Percentiles rank a stretch among this genome's conserved stretches.
These are phyloP conservation scores for Boletellus ananiceps DNA, from an alignment of 768 basidiomycete genomes.

Conservation along the genomic window DNA sequence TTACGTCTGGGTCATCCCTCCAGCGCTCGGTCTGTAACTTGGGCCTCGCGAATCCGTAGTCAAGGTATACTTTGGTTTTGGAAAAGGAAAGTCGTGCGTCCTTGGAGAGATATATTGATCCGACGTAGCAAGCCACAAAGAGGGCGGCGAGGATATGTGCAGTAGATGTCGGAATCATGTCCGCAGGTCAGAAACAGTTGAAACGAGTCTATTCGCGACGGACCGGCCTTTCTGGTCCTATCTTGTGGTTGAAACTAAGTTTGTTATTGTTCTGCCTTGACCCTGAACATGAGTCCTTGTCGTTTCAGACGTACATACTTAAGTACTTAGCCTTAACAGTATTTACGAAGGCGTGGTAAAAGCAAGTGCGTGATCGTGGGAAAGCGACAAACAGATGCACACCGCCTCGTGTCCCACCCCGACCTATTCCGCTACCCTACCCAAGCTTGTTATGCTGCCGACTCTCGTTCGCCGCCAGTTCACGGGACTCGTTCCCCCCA, in stretches of 20 bases:
- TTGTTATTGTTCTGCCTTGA: slow-evolving; percentile 13
- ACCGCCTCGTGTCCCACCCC: slow-evolving; percentile 11
- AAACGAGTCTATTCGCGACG: slow-evolving; percentile 4
- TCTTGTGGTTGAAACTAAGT: slow-evolving; percentile 6
- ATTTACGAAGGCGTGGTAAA: too few species aligned
- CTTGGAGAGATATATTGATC: slow-evolving; percentile 74
- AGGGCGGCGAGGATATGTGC: slow-evolving; percentile 55
- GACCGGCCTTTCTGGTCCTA: slow-evolving; percentile 9
- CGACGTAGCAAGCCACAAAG: slow-evolving; percentile 71
- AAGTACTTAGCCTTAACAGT: too few species aligned
- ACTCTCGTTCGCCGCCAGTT: slow-evolving; percentile 83
- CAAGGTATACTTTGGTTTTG: slow-evolving; percentile 23
- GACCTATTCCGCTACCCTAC: slow-evolving; percentile 18
- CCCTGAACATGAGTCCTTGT: background rate
- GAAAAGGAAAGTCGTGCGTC: slow-evolving; percentile 54
- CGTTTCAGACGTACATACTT: too few species aligned
- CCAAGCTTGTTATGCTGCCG: slow-evolving; percentile 60
- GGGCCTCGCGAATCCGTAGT: slow-evolving; percentile 27
- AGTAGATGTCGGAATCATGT: slow-evolving; percentile 27
- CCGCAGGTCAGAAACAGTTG: background rate
- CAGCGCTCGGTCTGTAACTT: slow-evolving; percentile 44
- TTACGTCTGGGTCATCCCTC: slow-evolving; percentile 84
- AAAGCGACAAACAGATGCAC: slow-evolving; percentile 15
- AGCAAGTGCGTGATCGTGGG: slow-evolving; percentile 15
- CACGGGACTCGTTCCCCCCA: slow-evolving; percentile 83